Conservation (phyloP, 192 early-diverging fungal species). For the Coemansia sp. region DNA sequence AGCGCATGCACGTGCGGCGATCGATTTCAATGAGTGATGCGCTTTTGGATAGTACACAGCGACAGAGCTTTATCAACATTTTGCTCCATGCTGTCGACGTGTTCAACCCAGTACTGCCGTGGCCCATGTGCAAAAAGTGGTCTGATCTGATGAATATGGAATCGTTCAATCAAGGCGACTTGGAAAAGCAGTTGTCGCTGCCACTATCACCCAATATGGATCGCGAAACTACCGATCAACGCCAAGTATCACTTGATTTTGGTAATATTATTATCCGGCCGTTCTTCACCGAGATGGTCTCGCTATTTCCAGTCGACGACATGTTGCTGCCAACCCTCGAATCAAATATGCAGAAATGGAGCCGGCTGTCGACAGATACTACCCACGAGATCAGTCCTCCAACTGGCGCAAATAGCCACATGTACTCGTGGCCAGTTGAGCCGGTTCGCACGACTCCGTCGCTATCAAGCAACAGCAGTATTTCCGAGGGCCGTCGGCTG, state of each 20-base stretch:
- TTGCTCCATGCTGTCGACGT: slow-evolving; percentile 89
- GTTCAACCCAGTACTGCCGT: slow-evolving; percentile 82
- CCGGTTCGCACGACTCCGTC: slow-evolving; percentile 14
- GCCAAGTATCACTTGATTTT: slow-evolving; percentile 77
- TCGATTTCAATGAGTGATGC: slow-evolving; percentile 50
- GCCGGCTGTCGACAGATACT: slow-evolving; percentile 33
- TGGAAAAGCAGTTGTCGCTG: slow-evolving; percentile 69
- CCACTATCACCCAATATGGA: slow-evolving; percentile 91
- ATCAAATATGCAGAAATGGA: slow-evolving; percentile 49
- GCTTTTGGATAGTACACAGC: slow-evolving; percentile 55
- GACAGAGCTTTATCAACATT: slow-evolving; percentile 61
- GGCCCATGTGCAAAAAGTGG: slow-evolving; percentile 84
- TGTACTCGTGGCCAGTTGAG: slow-evolving; percentile 47
- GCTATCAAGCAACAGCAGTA: slow-evolving; percentile 15
- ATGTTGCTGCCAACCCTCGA: slow-evolving; percentile 55
- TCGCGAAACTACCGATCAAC: slow-evolving; percentile 64
- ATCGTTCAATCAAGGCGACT: slow-evolving; percentile 84
- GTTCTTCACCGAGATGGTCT: slow-evolving; percentile 79
- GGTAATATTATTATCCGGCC: slow-evolving; percentile 82
- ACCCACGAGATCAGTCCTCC: slow-evolving; percentile 39
- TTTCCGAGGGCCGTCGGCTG: slow-evolving; percentile 41
- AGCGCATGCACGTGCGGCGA: slow-evolving; percentile 38
- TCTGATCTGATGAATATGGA: slow-evolving; percentile 83
- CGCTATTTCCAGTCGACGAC: slow-evolving; percentile 67
- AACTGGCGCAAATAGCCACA: slow-evolving; percentile 37